These are phyloP conservation scores for Xylaria hypoxylon DNA, from an alignment of 2,329 filamentous ascomycete genomes.

Conservation along the genomic window DNA sequence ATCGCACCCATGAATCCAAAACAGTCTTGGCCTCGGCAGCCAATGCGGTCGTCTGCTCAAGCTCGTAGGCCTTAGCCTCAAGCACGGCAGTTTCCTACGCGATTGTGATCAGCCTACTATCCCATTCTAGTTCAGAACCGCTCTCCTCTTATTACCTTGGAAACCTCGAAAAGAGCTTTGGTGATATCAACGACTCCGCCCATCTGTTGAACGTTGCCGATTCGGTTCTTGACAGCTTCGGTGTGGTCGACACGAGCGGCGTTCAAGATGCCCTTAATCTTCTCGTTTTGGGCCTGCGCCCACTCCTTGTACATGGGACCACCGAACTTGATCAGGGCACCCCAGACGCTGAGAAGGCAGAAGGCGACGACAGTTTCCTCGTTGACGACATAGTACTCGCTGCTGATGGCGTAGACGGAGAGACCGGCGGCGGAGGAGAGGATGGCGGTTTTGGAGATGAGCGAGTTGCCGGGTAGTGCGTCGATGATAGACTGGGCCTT, in stretches of 20 bases:
- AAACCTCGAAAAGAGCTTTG: conserved; percentile 96
- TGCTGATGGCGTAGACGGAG: conserved; percentile 95
- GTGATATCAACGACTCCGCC: conserved; percentile 94
- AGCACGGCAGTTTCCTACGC: conserved; percentile 92
- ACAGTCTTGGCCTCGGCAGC: conserved; percentile 94
- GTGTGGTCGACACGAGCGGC: conserved; percentile 94
- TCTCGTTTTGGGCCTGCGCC: conserved; percentile 88
- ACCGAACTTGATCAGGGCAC: conserved; percentile 89
- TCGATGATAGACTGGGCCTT: conserved; percentile 97
- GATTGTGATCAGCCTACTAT: conserved; percentile 37
- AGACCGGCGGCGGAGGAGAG: conserved; percentile 92
- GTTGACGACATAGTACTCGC: conserved; percentile 99
- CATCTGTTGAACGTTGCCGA: conserved; percentile 95
- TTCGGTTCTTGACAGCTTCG: conserved; percentile 92
- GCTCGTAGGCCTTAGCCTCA: conserved; percentile 95
- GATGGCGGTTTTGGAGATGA: conserved; percentile 96
- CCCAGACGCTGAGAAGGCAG: conserved; percentile 93
- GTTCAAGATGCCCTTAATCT: conserved; percentile 96
- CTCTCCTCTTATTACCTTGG: conserved; percentile 75
- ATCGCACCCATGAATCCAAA: conserved; percentile 98
- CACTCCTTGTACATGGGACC: conserved; percentile 93
- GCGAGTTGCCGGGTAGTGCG: conserved; percentile 88
- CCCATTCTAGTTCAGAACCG: conserved; percentile 2
- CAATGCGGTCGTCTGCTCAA: conserved; percentile 95
- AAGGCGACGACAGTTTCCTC: conserved; percentile 97